Evolutionary conservation across 1,284 basidiomycete species (phyloP).

Genomic region (Naganishia albida): DNA sequence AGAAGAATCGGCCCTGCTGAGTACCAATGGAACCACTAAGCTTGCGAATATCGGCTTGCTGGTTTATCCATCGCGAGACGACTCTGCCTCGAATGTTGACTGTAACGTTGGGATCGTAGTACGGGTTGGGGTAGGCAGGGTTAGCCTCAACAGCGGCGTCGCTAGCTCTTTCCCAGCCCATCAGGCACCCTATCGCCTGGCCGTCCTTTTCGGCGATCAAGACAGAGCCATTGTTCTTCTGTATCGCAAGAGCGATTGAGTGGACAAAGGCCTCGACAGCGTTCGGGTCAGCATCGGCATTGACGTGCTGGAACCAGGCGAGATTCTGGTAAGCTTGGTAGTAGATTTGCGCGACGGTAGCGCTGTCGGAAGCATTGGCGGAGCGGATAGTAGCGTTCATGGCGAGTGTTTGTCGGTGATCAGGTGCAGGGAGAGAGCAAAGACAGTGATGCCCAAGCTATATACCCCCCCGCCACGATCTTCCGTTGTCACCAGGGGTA

Average conservation of each 20-base stretch:
- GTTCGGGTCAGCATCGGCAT: conserved; percentile 8
- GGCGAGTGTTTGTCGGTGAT: not conserved
- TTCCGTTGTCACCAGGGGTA: too few relatives aligned
- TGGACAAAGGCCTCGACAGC: conserved; percentile 10
- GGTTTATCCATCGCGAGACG: conserved; percentile 19
- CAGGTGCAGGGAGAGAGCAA: not conserved
- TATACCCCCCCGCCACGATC: too few relatives aligned
- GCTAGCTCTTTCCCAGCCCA: conserved; percentile 16
- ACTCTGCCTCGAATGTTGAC: conserved; percentile 8
- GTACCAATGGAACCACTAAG: conserved; percentile 9
- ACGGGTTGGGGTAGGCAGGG: conserved; percentile 6
- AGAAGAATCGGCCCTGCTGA: conserved; percentile 6
- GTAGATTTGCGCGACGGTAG: conserved; percentile 17
- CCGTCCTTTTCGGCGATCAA: conserved; percentile 9
- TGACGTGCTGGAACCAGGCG: conserved; percentile 24
- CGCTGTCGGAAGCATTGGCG: not conserved
- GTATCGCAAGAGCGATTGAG: not conserved
- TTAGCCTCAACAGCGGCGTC: conserved; percentile 1
- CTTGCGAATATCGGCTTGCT: conserved; percentile 15
- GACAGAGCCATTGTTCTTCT: conserved; percentile 4
- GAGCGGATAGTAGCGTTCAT: conserved; percentile 26
- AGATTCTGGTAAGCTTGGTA: conserved; percentile 12
- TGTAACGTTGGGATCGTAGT: conserved; percentile 19
- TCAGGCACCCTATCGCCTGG: conserved; percentile 4
- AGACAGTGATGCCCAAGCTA: not conserved